phyloP scores from a whole-genome alignment of 1,284 basidiomycete genomes.

The Xerocomus amazonicus region DNA sequence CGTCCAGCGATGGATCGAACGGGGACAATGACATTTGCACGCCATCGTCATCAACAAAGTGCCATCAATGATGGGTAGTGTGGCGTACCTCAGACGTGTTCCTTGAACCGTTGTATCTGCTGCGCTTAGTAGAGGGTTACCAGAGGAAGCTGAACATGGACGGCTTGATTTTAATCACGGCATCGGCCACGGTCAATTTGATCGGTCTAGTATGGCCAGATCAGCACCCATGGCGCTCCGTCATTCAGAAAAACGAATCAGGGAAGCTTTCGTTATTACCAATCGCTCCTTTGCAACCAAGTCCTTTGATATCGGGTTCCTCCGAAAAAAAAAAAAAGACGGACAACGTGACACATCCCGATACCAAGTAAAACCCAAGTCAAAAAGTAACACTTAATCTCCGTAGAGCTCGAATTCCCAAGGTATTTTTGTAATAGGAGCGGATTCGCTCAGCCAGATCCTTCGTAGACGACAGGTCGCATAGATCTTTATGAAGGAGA shows the following conservation, averaged over 20 bases:
- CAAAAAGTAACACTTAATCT: constrained; percentile 24
- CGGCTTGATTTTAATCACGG: constrained; percentile 14
- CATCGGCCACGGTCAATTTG: constrained; percentile 16
- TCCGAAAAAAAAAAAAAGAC: constrained; percentile 12
- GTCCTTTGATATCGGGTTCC: constrained; percentile 14
- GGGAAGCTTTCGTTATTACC: constrained; percentile 22
- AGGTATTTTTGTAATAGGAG: constrained; percentile 46
- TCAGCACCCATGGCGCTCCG: constrained; percentile 21
- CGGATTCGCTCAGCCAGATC: constrained; percentile 71
- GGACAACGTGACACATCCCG: constrained; percentile 19
- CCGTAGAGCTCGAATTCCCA: constrained; percentile 69
- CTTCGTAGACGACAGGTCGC: constrained; percentile 77
- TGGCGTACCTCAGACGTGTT: constrained; percentile 14
- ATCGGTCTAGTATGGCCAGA: constrained; percentile 22
- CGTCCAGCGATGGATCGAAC: constrained; percentile 18
- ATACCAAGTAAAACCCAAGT: constrained; percentile 10
- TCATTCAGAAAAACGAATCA: constrained; percentile 4
- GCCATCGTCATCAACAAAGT: constrained; percentile 5
- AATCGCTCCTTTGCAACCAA: constrained; percentile 21
- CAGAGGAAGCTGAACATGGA: constrained; percentile 14
- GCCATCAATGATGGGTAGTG: constrained; percentile 9
- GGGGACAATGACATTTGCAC: neutral
- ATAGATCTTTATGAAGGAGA: constrained; percentile 73
- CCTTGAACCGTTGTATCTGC: constrained; percentile 4
- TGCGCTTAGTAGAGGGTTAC: neutral